A percentile compares a stretch with the other conserved stretches of the same genome.
phyloP scores from a whole-genome alignment of 2,329 filamentous ascomycete genomes.

The Fusarium sp. region DNA sequence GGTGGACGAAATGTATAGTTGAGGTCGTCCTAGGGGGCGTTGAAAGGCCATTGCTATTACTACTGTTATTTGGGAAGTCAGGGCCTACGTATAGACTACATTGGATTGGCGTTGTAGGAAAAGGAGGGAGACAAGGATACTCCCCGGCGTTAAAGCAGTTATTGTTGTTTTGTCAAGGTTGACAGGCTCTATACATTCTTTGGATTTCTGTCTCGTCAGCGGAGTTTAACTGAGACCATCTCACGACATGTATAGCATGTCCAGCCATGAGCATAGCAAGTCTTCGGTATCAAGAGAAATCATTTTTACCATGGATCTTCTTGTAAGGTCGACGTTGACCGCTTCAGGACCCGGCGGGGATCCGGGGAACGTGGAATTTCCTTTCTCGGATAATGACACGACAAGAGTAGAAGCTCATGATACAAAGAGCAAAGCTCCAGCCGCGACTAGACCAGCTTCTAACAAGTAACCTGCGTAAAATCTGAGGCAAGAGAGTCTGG shows the following conservation, averaged over 20 bases:
- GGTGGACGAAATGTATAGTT: slow-evolving; percentile 59
- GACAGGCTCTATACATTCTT: neutral
- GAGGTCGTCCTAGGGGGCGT: slow-evolving; percentile 26
- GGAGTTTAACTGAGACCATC: neutral
- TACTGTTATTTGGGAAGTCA: slow-evolving; percentile 22
- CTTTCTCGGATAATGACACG: neutral
- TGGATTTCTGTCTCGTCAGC: neutral
- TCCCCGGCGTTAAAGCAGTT: slow-evolving; percentile 20
- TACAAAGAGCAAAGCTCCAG: neutral
- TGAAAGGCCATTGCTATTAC: slow-evolving; percentile 26
- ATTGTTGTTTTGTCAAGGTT: neutral
- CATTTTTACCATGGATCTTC: too few relatives aligned
- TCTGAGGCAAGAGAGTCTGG: neutral
- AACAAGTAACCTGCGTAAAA: neutral
- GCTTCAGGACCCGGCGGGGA: neutral
- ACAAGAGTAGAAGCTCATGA: neutral
- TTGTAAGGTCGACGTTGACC: neutral
- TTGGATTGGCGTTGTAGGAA: slow-evolving; percentile 31
- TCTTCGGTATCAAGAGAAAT: neutral
- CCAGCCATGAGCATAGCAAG: neutral
- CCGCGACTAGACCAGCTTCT: too few relatives aligned
- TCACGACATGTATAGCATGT: neutral
- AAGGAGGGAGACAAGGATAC: neutral
- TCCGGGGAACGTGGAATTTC: neutral
- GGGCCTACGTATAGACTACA: slow-evolving; percentile 4